Base-by-base conservation (phyloP, 805 yeast species). In the Saccharomycopsis sp. region DNA sequence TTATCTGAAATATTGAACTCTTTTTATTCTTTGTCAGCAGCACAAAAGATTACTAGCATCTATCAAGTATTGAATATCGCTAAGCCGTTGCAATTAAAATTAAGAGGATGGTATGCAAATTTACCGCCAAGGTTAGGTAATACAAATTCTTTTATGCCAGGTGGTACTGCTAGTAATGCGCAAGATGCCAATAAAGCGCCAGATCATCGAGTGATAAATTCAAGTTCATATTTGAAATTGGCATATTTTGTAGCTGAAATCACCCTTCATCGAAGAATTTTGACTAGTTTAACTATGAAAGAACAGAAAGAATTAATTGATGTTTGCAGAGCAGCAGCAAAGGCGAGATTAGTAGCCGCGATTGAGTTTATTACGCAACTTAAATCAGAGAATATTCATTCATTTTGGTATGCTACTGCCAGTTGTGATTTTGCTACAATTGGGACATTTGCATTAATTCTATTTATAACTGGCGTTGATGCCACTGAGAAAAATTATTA, bases 231-330 rank as follows among this genome's bases (percentile, higher is more conserved):
- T 51, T 65, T 89, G 41, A 94, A 88, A 45, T 63, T 89, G 38
- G 83, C 94, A 1, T 89, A 89, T 60, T 85, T 88, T 63, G 90
- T 94, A 0, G 83, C 95, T 0, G 97, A 89, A 58, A 76, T 89
- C 31, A 83, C 93, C 0, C 66, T 89, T 20, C 97, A 89, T 60
- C 66, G 97, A 40, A 78, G 79, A 54, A 85, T 85, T 43, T 75
- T 83, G 20, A 71, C 82, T 4, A 65, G 75, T 7, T 62, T 83
- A 38, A 57, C 53, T 22, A 48, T 59, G 4, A 65, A 65, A 22
- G 60, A 77, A 0, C 76, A 82, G 4, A 63, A 62, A 7, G 83
- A 80, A 49, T 61, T 82, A 20, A 66, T 72, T 7, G 62, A 66
- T 24, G 88, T 88, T 1, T 87, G 96, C 59, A 71, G 96, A 35